A percentile compares a stretch with the other conserved stretches of the same genome.
These are phyloP conservation scores for Penicillium flavigenum DNA, from an alignment of 495 filamentous ascomycete genomes.

Conservation along the genomic window DNA sequence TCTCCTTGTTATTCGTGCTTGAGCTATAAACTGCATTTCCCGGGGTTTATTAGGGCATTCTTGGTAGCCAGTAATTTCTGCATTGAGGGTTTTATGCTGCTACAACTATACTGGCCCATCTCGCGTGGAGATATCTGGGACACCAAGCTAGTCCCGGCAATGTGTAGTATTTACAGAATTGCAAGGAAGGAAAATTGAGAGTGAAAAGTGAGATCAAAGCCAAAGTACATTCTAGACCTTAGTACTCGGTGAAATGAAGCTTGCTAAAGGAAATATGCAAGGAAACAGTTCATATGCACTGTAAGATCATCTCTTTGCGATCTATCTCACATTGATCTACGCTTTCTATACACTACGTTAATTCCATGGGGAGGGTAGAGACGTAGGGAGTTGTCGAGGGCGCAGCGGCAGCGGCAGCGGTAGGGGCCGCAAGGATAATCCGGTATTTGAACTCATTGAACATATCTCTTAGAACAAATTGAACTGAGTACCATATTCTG, in stretches of 20 bases:
- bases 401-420: neutral
- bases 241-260: neutral
- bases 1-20: constrained; percentile 2
- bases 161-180: neutral
- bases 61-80: neutral
- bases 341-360: no score
- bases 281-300: neutral
- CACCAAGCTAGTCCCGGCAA: neutral
- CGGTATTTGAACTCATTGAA: no score
- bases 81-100: neutral
- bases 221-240: neutral
- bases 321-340: no score
- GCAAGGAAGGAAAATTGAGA: neutral
- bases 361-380: neutral
- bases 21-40: neutral
- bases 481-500: neutral
- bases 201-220: no score
- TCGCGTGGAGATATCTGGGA: neutral
- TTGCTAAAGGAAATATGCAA: neutral
- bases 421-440: neutral
- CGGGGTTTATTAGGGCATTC: neutral
- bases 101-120: neutral
- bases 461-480: neutral
- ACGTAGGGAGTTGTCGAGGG: neutral
- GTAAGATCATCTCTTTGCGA: no score